These are phyloP conservation scores for Phaseolus lunatus DNA, from an alignment of 306 rosid species.

Conservation along the genomic window DNA sequence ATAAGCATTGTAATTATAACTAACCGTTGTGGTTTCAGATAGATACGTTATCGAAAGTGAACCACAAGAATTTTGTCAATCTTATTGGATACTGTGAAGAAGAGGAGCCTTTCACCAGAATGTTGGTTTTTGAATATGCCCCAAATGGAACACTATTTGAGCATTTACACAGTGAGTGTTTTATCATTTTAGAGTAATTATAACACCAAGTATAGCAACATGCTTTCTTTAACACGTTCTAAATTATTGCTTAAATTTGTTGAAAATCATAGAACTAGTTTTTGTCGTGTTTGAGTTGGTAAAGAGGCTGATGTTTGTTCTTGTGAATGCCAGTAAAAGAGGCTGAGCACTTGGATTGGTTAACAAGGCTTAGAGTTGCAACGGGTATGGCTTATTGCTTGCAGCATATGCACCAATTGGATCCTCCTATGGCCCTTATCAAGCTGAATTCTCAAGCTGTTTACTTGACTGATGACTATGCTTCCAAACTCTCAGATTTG, in stretches of 20 bases:
- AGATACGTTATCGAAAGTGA: constrained; percentile 74
- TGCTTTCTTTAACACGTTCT: background rate
- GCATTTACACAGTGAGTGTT: constrained; percentile 86
- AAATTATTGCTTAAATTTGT: background rate
- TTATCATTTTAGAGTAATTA: background rate
- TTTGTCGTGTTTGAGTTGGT: constrained; percentile 16
- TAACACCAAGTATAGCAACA: background rate
- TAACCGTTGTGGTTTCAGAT: constrained; percentile 62
- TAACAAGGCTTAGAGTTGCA: constrained; percentile 74
- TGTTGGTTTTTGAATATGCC: constrained; percentile 95
- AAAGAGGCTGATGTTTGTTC: constrained; percentile 41
- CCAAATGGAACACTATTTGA: constrained; percentile 96
- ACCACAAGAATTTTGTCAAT: constrained; percentile 93
- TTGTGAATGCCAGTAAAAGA: constrained; percentile 70
- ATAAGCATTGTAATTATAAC: constrained; percentile 19
- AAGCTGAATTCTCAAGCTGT: constrained; percentile 69
- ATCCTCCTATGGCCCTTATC: constrained; percentile 63
- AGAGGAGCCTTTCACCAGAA: constrained; percentile 86
- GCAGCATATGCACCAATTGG: constrained; percentile 75
- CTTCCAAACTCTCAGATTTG: constrained; percentile 74
- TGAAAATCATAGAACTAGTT: background rate
- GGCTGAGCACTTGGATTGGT: constrained; percentile 93
- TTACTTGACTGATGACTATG: constrained; percentile 79
- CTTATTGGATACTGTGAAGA: constrained; percentile 87
- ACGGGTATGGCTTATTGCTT: constrained; percentile 89